Conservation (phyloP, 305 asterid species). For the Fraxinus ornus region DNA sequence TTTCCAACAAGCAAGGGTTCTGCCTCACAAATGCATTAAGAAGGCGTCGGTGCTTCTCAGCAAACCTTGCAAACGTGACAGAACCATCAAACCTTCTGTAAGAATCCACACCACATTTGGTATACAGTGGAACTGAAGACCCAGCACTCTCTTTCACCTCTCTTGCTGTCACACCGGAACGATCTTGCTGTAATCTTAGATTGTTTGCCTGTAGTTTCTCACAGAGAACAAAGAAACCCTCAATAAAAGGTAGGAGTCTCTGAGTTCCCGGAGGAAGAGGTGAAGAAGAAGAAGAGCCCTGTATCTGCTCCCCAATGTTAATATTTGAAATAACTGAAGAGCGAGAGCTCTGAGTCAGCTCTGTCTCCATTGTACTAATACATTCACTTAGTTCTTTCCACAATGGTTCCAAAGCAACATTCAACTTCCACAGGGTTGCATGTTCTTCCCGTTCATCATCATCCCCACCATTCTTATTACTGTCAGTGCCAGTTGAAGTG, state of each 20-base stretch:
- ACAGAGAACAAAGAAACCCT: conserved; percentile 92
- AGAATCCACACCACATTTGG: conserved; percentile 46
- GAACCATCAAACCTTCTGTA: conserved; percentile 69
- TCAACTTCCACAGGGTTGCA: conserved; percentile 76
- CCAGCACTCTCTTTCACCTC: conserved; percentile 85
- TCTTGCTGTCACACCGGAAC: conserved; percentile 63
- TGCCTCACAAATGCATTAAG: conserved; percentile 97
- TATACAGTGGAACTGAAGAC: conserved; percentile 41
- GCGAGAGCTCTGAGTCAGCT: conserved; percentile 61
- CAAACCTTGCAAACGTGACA: conserved; percentile 74
- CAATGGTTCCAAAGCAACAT: conserved; percentile 80
- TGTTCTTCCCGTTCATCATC: conserved; percentile 81
- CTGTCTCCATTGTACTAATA: conserved; percentile 77
- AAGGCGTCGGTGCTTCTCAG: conserved; percentile 95
- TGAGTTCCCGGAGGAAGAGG: conserved; percentile 98
- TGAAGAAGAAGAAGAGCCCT: conserved; percentile 73
- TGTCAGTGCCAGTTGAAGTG: conserved; percentile 47
- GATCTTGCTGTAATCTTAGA: conserved; percentile 68
- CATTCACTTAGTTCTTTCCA: conserved; percentile 96
- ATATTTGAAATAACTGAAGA: conserved; percentile 49
- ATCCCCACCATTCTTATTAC: conserved; percentile 42
- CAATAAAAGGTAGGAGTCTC: conserved; percentile 90
- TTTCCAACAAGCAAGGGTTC: conserved; percentile 89
- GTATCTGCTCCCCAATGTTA: conserved; percentile 67
- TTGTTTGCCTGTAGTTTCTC: conserved; percentile 81